Percentiles rank a stretch among this genome's conserved stretches.
Evolutionary conservation across 805 yeast genomes (phyloP).

Genomic region (Kodamaea nitidulidarum): DNA sequence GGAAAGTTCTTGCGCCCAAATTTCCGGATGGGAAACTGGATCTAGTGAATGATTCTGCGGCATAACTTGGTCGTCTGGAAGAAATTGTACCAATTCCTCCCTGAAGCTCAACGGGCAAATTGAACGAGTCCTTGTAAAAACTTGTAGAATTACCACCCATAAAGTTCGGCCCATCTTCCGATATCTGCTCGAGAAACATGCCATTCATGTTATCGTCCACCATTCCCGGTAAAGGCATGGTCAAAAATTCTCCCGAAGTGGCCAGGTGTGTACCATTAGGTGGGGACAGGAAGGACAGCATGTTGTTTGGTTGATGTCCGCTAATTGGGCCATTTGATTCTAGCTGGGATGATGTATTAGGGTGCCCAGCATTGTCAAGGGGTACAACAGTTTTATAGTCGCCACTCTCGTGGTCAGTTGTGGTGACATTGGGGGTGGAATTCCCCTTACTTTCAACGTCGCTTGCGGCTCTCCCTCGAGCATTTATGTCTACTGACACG

Average conservation of each 20-base stretch:
- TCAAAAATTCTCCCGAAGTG: neutral
- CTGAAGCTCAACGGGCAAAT: conserved; percentile 55
- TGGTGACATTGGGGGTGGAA: neutral
- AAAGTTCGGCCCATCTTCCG: conserved; percentile 2
- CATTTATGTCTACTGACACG: conserved; percentile 7
- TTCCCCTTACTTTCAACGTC: neutral
- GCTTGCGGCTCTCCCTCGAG: conserved; percentile 1
- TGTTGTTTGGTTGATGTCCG: neutral
- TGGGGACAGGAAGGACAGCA: neutral
- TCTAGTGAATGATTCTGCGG: conserved; percentile 60
- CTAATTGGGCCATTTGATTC: neutral
- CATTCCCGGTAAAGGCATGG: neutral
- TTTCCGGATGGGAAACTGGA: conserved; percentile 14
- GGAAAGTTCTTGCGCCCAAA: conserved; percentile 5
- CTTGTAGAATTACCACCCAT: conserved; percentile 1
- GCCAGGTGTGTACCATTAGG: neutral
- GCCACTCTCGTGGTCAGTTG: conserved; percentile 1
- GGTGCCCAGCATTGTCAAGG: neutral
- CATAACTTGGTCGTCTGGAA: conserved; percentile 70
- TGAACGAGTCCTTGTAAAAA: conserved; percentile 32
- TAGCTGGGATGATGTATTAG: conserved; percentile 4
- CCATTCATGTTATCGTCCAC: conserved; percentile 1
- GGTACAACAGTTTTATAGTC: neutral
- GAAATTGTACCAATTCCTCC: conserved; percentile 61
- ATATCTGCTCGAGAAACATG: conserved; percentile 3